Evolutionary conservation across 257 asterid genomes (phyloP), one percentile per base, ranked within the genome.

Genomic region (Striga asiatica): DNA sequence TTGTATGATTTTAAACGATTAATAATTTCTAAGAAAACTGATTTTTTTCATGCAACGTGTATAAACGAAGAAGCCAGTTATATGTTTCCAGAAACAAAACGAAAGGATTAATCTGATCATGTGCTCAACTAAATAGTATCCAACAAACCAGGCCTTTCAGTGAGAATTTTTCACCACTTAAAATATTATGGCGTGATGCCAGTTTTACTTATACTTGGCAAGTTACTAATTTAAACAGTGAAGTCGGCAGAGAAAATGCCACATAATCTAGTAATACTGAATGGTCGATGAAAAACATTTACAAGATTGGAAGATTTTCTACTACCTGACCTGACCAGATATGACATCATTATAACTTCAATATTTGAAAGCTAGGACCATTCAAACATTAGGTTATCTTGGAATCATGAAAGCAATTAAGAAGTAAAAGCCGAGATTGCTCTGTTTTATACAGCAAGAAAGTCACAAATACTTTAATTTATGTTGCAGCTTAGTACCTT

Each of bases 401-500:
- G 22, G 19, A 56, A 50, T 57, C 20, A 41, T 39, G n/a, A 64
- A 17, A 23, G 7, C 16, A 57, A 46, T 14, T 18, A 5, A 17
- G 57, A 8, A n/a, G 19, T 13, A 25, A n/a, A n/a, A n/a, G n/a
- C n/a, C n/a, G n/a, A n/a, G n/a, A n/a, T n/a, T n/a, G n/a, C n/a
- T n/a, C n/a, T n/a, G n/a, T n/a, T n/a, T n/a, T n/a, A n/a, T n/a
- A n/a, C n/a, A n/a, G n/a, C n/a, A n/a, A n/a, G n/a, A n/a, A n/a
- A n/a, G n/a, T n/a, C n/a, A n/a, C n/a, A n/a, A n/a, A n/a, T n/a
- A n/a, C n/a, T n/a, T n/a, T n/a, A n/a, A 8, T 43, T 48, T 18
- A 23, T 21, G 42, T 46, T 59, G 50, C 35, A 17, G 53, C 50
- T n/a, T 61, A 42, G 16, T n/a, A 92, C 99, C 99, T 79, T 84